Base-by-base conservation (phyloP, 345 rosid genomes). In the Adansonia digitata region DNA sequence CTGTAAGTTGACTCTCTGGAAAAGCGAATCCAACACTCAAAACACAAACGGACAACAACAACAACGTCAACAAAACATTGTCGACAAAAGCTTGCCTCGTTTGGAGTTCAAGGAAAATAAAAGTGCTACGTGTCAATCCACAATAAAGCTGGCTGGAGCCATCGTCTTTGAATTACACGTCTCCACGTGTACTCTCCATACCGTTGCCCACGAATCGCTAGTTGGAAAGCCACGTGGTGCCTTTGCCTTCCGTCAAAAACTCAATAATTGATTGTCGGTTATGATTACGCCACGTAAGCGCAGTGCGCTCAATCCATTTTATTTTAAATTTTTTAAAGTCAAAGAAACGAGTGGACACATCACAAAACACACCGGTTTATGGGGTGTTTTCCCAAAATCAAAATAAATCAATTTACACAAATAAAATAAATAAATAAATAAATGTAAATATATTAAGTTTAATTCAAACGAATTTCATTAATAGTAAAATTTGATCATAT, bases 251-350 rank as follows among this genome's bases (percentile, higher is more conserved):
- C 34, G 45, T 20, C 74, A 70, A 51, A 1, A 5, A 1, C 8
- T 2, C 12, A 24, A 22, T n/a, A 5, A 39, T 2, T n/a, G 24
- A n/a, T n/a, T 74, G 51, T 40, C 75, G 75, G 78, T 43, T 24
- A 18, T 22, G 52, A 74, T 71, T 52, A 73, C 20, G 76, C 72
- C 77, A 75, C 77, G 72, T 73, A 24, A 7, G 34, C 12, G 26
- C 43, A 42, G 7, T 22, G 29, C 26, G 61, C 31, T 75, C 79
- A 74, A 71, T 26, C 10, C 12, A 0, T 0, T 61, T n/a, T n/a
- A n/a, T n/a, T n/a, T n/a, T n/a, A n/a, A n/a, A n/a, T 11, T 22
- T 53, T 10, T 10, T 9, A 0, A 24, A 61, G 75, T 77, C 81
- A 71, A 74, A 66, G 37, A 77, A 52, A 60, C 29, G 5, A 31